Evolutionary conservation across 1,284 basidiomycete species (phyloP).

Genomic region (Ustilago trichophora): DNA sequence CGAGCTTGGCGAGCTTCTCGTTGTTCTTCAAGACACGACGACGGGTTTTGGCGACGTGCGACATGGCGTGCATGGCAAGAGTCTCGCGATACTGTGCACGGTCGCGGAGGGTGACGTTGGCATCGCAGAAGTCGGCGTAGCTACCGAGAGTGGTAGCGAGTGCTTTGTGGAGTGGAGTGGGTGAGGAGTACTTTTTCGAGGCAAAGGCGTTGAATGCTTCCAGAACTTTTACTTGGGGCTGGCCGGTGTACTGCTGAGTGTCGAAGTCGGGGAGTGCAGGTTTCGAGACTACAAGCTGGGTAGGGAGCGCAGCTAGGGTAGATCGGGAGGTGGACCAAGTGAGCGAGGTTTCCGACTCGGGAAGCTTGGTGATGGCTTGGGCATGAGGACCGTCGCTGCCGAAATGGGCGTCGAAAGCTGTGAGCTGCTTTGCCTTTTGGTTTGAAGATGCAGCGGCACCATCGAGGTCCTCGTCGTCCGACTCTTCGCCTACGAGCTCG

Average conservation of each 20-base stretch:
- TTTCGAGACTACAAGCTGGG: constrained; percentile 24
- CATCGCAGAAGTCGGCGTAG: constrained; percentile 58
- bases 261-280: constrained; percentile 22
- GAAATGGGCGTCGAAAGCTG: constrained; percentile 50
- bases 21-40: constrained; percentile 90
- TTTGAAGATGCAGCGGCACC: constrained; percentile 11
- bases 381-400: constrained; percentile 44
- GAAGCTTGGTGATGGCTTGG: constrained; percentile 34
- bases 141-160: constrained; percentile 43
- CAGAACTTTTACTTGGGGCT: constrained; percentile 54
- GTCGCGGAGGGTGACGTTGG: constrained; percentile 35
- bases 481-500: constrained; percentile 33
- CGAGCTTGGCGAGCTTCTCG: constrained; percentile 74
- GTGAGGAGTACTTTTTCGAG: constrained; percentile 16
- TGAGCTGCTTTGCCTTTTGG: constrained; percentile 19
- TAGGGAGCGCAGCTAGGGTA: constrained; percentile 20
- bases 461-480: constrained; percentile 6
- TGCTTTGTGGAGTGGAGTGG: constrained; percentile 34
- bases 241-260: constrained; percentile 17
- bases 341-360: constrained; percentile 29
- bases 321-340: constrained; percentile 28
- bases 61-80: constrained; percentile 57
- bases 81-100: constrained; percentile 38
- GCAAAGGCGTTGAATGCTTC: constrained; percentile 37
- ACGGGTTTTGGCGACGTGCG: constrained; percentile 77